Evolutionary conservation across 2,329 filamentous ascomycete species (phyloP).

Genomic region (Aspergillus fischeri): DNA sequence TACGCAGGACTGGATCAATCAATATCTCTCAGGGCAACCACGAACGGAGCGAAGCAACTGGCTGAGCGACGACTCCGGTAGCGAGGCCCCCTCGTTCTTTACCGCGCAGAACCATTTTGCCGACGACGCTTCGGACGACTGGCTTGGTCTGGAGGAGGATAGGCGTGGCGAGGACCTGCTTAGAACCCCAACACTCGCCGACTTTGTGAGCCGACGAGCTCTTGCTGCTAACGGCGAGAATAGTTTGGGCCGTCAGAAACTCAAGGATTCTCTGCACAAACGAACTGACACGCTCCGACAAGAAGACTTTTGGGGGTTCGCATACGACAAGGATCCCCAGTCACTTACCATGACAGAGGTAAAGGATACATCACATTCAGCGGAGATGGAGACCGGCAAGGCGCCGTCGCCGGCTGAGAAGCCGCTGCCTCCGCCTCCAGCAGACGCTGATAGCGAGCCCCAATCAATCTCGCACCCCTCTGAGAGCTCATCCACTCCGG

Average conservation of each 20-base stretch:
- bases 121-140: conserved; percentile 41
- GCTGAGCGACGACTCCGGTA: conserved; percentile 74
- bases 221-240: conserved; percentile 13
- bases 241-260: conserved; percentile 20
- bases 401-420: conserved; percentile 34
- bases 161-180: conserved; percentile 35
- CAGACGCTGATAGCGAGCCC: conserved; percentile 13
- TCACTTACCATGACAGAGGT: conserved; percentile 32
- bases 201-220: conserved; percentile 29
- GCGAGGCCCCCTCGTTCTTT: conserved; percentile 64
- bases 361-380: conserved; percentile 19
- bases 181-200: conserved; percentile 37
- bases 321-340: conserved; percentile 38
- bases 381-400: conserved; percentile 15
- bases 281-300: conserved; percentile 42
- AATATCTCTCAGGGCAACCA: conserved; percentile 69
- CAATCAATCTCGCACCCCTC: conserved; percentile 5
- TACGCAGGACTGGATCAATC: conserved; percentile 81
- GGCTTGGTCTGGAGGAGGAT: conserved; percentile 41
- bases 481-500: conserved; percentile 9
- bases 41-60: conserved; percentile 71
- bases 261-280: conserved; percentile 32
- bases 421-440: conserved; percentile 36
- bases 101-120: conserved; percentile 39
- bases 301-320: conserved; percentile 44